These are phyloP conservation scores for Saccharomycopsis microspora DNA, from an alignment of 805 yeast genomes.

Conservation along the genomic window DNA sequence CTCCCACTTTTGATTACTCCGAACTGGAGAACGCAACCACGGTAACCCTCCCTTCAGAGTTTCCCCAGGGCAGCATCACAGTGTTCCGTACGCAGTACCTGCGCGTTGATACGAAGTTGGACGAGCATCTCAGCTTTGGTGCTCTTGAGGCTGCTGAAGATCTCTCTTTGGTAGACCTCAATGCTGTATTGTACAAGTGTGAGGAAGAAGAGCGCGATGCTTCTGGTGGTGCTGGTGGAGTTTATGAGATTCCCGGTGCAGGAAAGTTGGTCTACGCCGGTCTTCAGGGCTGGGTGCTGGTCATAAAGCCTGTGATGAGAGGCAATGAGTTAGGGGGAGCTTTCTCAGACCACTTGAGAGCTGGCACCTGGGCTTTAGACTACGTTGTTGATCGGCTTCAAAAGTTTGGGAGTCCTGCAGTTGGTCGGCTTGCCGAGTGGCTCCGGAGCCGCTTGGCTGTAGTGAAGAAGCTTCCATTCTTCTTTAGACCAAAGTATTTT, in stretches of 20 bases:
- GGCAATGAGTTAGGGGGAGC: conserved; percentile 79
- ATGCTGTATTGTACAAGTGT: conserved; percentile 62
- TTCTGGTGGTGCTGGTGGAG: conserved; percentile 60
- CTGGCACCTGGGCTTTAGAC: conserved; percentile 86
- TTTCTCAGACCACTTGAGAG: conserved; percentile 64
- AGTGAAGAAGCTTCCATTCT: conserved; percentile 60
- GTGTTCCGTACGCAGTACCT: conserved; percentile 63
- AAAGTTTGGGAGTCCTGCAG: conserved; percentile 36
- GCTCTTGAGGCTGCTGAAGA: conserved; percentile 62
- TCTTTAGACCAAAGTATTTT: conserved; percentile 78
- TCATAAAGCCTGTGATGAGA: conserved; percentile 48
- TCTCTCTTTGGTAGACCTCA: conserved; percentile 57
- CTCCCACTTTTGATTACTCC: conserved; percentile 36
- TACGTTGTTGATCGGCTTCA: conserved; percentile 51
- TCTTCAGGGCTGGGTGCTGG: conserved; percentile 82
- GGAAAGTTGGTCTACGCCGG: conserved; percentile 83
- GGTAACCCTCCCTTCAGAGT: conserved; percentile 47
- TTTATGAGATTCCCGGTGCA: conserved; percentile 59
- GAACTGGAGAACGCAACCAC: conserved; percentile 33
- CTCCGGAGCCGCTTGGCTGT: conserved; percentile 49
- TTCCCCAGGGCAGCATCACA: conserved; percentile 88
- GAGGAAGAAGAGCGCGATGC: conserved; percentile 84
- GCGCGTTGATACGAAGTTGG: conserved; percentile 54
- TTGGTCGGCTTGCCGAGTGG: conserved; percentile 58
- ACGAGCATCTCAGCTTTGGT: conserved; percentile 57